These are phyloP conservation scores for Acrocalymma vagum DNA, from an alignment of 2,329 filamentous ascomycete genomes.

Conservation along the genomic window DNA sequence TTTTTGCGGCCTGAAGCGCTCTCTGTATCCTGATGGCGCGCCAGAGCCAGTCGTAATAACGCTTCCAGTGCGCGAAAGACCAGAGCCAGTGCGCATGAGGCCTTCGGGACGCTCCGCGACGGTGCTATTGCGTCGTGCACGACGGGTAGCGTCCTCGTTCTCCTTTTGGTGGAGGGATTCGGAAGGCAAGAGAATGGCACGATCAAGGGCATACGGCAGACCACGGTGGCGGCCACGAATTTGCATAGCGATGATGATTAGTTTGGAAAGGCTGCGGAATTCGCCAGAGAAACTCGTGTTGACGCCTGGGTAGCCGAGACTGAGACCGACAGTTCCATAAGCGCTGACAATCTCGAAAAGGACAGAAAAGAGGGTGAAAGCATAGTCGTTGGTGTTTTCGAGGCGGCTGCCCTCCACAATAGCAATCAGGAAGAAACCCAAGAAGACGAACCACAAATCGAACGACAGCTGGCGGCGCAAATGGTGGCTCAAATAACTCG, in stretches of 20 bases:
- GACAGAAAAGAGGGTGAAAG: constrained; percentile 59
- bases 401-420: constrained; percentile 84
- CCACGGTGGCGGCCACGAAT: constrained; percentile 72
- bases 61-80: constrained; percentile 14
- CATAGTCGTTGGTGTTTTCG: constrained; percentile 64
- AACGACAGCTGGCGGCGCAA: constrained; percentile 93
- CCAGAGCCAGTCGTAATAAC: constrained; percentile 13
- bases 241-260: constrained; percentile 73
- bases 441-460: constrained; percentile 95
- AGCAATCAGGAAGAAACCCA: constrained; percentile 90
- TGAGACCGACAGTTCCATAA: constrained; percentile 87
- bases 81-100: constrained; percentile 29
- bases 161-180: constrained; percentile 71
- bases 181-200: constrained; percentile 73
- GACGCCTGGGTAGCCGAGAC: constrained; percentile 78
- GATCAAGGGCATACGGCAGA: constrained; percentile 72
- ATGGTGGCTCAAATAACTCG: constrained; percentile 90
- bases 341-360: constrained; percentile 54
- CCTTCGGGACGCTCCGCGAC: constrained; percentile 23
- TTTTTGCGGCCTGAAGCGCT: constrained; percentile 9
- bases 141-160: constrained; percentile 58
- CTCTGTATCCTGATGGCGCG: constrained; percentile 9
- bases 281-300: constrained; percentile 85
- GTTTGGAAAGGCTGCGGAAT: constrained; percentile 75
- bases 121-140: constrained; percentile 40